phyloP scores from a whole-genome alignment of 108 stramenopile genomes.

The Skeletonema tropicum region DNA sequence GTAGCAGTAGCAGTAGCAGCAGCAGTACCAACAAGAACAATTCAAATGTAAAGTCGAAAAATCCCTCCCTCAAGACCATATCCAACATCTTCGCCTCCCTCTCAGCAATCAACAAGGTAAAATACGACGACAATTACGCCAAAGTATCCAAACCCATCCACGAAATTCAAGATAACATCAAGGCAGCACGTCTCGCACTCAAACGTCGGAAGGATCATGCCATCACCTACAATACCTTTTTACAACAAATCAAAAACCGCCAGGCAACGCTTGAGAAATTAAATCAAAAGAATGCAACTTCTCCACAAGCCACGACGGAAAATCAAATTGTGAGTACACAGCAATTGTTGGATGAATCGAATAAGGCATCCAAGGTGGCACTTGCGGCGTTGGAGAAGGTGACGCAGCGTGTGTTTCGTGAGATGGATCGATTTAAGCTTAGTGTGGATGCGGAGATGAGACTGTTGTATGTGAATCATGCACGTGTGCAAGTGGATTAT shows the following conservation, averaged over 20 bases:
- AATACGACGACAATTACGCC: slow-evolving; percentile 74
- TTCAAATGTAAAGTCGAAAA: slow-evolving; percentile 21
- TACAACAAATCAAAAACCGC: slow-evolving; percentile 64
- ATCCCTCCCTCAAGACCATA: slow-evolving; percentile 47
- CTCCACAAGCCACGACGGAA: slow-evolving; percentile 29
- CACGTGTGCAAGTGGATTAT: slow-evolving; percentile 82
- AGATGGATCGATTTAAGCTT: slow-evolving; percentile 75
- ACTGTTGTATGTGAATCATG: slow-evolving; percentile 65
- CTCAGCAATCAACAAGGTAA: slow-evolving; percentile 59
- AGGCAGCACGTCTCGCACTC: slow-evolving; percentile 81
- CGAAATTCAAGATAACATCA: slow-evolving; percentile 72
- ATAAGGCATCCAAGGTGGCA: slow-evolving; percentile 49
- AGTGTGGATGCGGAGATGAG: slow-evolving; percentile 64
- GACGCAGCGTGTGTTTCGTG: slow-evolving; percentile 72
- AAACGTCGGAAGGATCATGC: slow-evolving; percentile 73
- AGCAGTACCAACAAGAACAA: slow-evolving; percentile 18
- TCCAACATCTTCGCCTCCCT: slow-evolving; percentile 64
- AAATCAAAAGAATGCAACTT: slow-evolving; percentile 38
- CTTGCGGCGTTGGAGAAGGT: slow-evolving; percentile 70
- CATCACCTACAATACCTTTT: slow-evolving; percentile 65
- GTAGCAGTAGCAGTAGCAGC: too few relatives aligned
- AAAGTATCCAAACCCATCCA: slow-evolving; percentile 76
- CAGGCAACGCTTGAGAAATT: slow-evolving; percentile 58
- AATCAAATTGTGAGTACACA: slow-evolving; percentile 40
- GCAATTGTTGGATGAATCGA: slow-evolving; percentile 38